Conservation (phyloP, 768 basidiomycete genomes). For the Rhodotorula paludigena region DNA sequence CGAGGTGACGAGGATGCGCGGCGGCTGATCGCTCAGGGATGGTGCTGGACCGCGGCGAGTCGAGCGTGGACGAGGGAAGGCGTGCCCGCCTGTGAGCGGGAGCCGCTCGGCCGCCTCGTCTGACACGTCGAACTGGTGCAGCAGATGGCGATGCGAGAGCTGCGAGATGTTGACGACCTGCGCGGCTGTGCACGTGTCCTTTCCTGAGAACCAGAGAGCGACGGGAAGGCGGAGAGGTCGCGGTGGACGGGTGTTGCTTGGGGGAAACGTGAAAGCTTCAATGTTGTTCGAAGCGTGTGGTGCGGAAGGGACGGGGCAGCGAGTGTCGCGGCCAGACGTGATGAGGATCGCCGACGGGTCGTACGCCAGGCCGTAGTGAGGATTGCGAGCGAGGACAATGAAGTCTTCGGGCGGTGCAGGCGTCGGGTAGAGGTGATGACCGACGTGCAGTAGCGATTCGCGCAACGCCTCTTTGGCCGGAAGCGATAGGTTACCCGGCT, state of each 20-base stretch:
- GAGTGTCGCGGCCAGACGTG: conserved; percentile 54
- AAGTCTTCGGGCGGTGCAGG: conserved; percentile 68
- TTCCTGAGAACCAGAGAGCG: conserved; percentile 34
- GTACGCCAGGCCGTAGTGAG: conserved; percentile 63
- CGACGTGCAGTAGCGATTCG: conserved; percentile 51
- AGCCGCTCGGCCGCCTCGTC: conserved; percentile 9
- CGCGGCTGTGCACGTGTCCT: conserved; percentile 16
- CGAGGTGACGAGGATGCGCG: conserved; percentile 62
- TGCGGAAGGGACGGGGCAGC: conserved; percentile 41
- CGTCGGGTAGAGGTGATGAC: conserved; percentile 55
- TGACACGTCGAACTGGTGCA: conserved; percentile 25
- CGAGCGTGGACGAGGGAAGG: conserved; percentile 45
- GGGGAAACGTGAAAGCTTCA: conserved; percentile 68
- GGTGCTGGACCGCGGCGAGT: conserved; percentile 45
- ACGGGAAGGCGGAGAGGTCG: conserved; percentile 30
- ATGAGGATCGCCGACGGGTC: conserved; percentile 68
- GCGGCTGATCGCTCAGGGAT: conserved; percentile 51
- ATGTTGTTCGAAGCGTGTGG: conserved; percentile 53
- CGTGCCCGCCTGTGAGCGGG: conserved; percentile 50
- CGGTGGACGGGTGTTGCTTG: conserved; percentile 49
- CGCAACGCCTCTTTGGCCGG: conserved; percentile 61
- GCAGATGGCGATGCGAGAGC: conserved; percentile 21
- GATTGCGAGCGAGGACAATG: conserved; percentile 65
- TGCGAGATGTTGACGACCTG: conserved; percentile 7
- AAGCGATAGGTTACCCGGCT: conserved; percentile 29